Evolutionary conservation across 352 stramenopile species (phyloP).

Genomic region (Phytophthora rubi): DNA sequence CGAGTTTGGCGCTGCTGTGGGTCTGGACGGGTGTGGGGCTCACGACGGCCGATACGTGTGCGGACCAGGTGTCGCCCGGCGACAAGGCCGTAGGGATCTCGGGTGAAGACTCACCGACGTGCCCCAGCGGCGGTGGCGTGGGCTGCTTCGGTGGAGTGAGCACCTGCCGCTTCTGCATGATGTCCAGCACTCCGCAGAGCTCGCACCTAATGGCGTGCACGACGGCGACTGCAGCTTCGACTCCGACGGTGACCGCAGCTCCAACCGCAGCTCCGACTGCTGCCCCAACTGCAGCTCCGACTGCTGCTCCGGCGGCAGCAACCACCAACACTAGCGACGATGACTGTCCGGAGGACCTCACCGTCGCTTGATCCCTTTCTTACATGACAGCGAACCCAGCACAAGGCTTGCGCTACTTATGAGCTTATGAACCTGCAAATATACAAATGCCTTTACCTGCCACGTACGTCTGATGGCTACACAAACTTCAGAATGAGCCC

Average conservation of each 20-base stretch:
- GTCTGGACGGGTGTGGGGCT: constrained; percentile 26
- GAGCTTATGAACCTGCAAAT: constrained; percentile 22
- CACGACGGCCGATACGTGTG: constrained; percentile 29
- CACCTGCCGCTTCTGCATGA: constrained; percentile 39
- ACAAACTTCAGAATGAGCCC: constrained; percentile 22
- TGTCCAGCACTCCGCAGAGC: constrained; percentile 31
- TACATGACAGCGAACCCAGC: background rate
- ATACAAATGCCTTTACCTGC: background rate
- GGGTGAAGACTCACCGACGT: constrained; percentile 27
- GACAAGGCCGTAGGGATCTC: constrained; percentile 46
- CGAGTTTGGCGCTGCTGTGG: constrained; percentile 29
- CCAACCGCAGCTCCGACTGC: constrained; percentile 9
- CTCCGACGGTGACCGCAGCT: background rate
- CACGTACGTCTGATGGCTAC: constrained; percentile 18
- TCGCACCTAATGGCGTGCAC: constrained; percentile 31
- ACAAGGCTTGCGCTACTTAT: constrained; percentile 10
- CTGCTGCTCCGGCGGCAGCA: background rate
- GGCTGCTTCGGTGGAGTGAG: constrained; percentile 36
- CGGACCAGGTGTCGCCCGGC: constrained; percentile 33
- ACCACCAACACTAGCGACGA: constrained; percentile 12
- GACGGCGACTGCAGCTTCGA: constrained; percentile 9
- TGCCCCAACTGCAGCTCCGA: background rate
- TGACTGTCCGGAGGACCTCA: constrained; percentile 20
- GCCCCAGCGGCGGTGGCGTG: constrained; percentile 32
- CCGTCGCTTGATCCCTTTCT: constrained; percentile 4